Conservation (phyloP, 768 basidiomycete genomes). For the Stropharia rugosoannulata region DNA sequence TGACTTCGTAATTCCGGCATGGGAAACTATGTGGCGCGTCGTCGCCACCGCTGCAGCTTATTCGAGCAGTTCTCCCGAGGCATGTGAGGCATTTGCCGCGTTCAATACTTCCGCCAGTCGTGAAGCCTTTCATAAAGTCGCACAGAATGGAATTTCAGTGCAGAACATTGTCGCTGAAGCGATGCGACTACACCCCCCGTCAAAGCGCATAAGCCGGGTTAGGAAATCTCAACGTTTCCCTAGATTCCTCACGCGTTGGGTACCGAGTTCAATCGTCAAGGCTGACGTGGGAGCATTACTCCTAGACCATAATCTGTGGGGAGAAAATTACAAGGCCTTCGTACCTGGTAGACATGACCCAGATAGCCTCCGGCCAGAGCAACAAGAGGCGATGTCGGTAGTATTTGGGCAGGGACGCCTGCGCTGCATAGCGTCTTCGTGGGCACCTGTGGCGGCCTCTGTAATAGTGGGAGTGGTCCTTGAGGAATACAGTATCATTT, state of each 20-base stretch:
- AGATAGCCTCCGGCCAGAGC: conserved; percentile 16
- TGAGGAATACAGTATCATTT: conserved; percentile 27
- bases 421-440: conserved; percentile 44
- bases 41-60: conserved; percentile 44
- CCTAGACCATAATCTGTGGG: conserved; percentile 35
- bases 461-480: conserved; percentile 44
- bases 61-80: conserved; percentile 25
- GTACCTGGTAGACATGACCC: conserved; percentile 39
- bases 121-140: conserved; percentile 23
- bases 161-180: conserved; percentile 40
- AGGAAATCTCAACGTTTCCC: conserved; percentile 7
- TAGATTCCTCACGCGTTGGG: conserved; percentile 2
- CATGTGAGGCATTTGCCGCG: conserved; percentile 29
- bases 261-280: conserved; percentile 17
- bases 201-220: conserved; percentile 41
- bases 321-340: conserved; percentile 33
- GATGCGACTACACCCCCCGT: conserved; percentile 52
- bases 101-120: conserved; percentile 32
- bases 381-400: conserved; percentile 20
- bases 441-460: conserved; percentile 53
- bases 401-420: conserved; percentile 52
- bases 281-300: conserved; percentile 36
- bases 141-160: conserved; percentile 8
- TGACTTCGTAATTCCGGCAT: conserved; percentile 55
- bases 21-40: conserved; percentile 65